phyloP scores from a whole-genome alignment of 805 yeast species.

The Jamesozyma hellenica region DNA sequence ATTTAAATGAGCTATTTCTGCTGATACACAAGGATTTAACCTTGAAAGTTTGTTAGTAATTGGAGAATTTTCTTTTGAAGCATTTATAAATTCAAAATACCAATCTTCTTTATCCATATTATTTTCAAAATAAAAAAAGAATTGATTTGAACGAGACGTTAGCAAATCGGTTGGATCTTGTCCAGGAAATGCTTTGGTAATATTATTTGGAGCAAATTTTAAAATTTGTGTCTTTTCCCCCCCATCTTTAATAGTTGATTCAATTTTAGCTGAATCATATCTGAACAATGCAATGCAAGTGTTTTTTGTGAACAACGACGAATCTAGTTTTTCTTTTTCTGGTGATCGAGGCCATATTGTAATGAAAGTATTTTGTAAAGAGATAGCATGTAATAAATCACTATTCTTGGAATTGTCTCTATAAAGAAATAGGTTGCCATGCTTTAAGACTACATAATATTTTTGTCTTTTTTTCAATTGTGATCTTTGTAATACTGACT shows the following conservation, averaged over 20 bases:
- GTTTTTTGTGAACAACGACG: slow-evolving; percentile 67
- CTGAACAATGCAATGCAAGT: slow-evolving; percentile 68
- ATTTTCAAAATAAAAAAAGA: slow-evolving; percentile 64
- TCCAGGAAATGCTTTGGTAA: background rate
- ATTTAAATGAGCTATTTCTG: slow-evolving; percentile 61
- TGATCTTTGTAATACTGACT: slow-evolving; percentile 14
- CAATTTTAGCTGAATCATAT: slow-evolving; percentile 23
- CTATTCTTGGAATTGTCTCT: slow-evolving; percentile 42
- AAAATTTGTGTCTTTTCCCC: background rate
- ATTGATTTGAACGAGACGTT: slow-evolving; percentile 21
- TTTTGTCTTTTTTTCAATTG: slow-evolving; percentile 40
- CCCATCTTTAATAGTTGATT: background rate
- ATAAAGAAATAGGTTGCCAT: slow-evolving; percentile 82
- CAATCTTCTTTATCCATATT: slow-evolving; percentile 86
- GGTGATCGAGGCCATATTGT: slow-evolving; percentile 74
- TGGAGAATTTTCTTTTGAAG: slow-evolving; percentile 40
- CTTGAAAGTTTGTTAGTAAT: slow-evolving; percentile 21
- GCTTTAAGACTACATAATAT: slow-evolving; percentile 64
- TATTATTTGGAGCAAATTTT: slow-evolving; percentile 1
- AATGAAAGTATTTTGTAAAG: slow-evolving; percentile 58
- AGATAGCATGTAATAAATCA: slow-evolving; percentile 65
- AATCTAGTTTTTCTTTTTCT: slow-evolving; percentile 40
- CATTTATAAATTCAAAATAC: slow-evolving; percentile 77
- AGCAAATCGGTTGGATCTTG: background rate
- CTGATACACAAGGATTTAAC: slow-evolving; percentile 52